Conservation (phyloP, 768 basidiomycete genomes). For the Russula earlei region DNA sequence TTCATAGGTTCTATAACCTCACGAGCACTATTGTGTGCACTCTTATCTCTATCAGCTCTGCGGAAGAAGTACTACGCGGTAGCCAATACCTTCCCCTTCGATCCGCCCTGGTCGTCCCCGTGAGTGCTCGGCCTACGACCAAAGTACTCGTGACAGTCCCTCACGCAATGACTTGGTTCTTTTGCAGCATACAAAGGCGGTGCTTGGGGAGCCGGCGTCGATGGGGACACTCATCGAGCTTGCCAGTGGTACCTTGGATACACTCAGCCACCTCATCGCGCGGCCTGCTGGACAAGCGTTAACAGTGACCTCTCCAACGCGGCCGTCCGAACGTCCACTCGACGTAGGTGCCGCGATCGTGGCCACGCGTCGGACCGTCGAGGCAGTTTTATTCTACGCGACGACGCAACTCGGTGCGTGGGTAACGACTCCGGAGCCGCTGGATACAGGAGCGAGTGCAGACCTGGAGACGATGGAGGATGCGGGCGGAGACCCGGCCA, state of each 20-base stretch:
- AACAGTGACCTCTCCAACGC: constrained; percentile 26
- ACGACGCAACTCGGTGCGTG: constrained; percentile 74
- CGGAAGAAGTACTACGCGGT: constrained; percentile 54
- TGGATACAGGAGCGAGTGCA: constrained; percentile 19
- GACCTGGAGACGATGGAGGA: constrained; percentile 37
- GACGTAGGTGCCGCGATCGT: constrained; percentile 48
- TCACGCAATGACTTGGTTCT: background rate
- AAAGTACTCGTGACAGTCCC: background rate
- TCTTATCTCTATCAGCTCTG: constrained; percentile 58
- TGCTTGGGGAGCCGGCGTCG: constrained; percentile 73
- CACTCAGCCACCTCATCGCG: constrained; percentile 56
- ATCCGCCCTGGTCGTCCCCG: constrained; percentile 64
- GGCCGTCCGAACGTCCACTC: constrained; percentile 34
- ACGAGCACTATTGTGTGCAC: constrained; percentile 62
- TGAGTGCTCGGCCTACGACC: constrained; percentile 31
- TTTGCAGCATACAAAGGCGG: constrained; percentile 73
- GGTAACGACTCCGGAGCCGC: constrained; percentile 60
- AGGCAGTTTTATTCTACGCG: constrained; percentile 58
- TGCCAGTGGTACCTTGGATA: constrained; percentile 66
- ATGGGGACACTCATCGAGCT: constrained; percentile 83
- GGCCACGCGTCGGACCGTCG: constrained; percentile 53
- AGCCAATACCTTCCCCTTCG: constrained; percentile 64
- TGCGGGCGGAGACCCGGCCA: constrained; percentile 9
- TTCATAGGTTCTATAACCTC: constrained; percentile 62
- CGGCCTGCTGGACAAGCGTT: constrained; percentile 51